phyloP scores from a whole-genome alignment of 768 basidiomycete genomes.

The Heimioporus sp. region DNA sequence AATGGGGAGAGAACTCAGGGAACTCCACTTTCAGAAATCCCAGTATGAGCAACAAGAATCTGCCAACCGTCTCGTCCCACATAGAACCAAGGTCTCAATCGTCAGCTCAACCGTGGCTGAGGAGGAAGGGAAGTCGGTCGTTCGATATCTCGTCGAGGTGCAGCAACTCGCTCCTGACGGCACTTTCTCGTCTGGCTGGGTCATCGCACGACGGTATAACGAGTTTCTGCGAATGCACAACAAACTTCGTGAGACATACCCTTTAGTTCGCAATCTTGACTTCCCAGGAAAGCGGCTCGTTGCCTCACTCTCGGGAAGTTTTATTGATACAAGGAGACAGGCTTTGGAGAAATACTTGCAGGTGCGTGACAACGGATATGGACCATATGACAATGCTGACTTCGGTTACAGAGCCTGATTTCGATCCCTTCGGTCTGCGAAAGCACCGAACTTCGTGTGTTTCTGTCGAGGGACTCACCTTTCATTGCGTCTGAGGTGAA shows the following conservation, averaged over 20 bases:
- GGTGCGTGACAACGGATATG: constrained; percentile 39
- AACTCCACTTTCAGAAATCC: constrained; percentile 83
- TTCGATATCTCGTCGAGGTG: constrained; percentile 89
- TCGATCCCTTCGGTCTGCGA: constrained; percentile 74
- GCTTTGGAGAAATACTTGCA: constrained; percentile 91
- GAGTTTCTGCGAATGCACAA: constrained; percentile 92
- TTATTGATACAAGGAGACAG: constrained; percentile 76
- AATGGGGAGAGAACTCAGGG: constrained; percentile 78
- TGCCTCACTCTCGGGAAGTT: constrained; percentile 79
- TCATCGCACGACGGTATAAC: constrained; percentile 90
- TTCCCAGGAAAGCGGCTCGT: constrained; percentile 95
- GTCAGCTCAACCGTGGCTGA: constrained; percentile 80
- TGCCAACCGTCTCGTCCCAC: constrained; percentile 83
- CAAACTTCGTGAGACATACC: constrained; percentile 75
- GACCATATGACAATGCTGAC: not conserved
- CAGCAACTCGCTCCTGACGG: constrained; percentile 84
- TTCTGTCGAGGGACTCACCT: constrained; percentile 86
- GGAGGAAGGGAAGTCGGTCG: constrained; percentile 86
- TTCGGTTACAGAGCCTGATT: constrained; percentile 57
- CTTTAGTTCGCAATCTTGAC: constrained; percentile 66
- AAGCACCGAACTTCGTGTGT: constrained; percentile 76
- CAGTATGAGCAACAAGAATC: constrained; percentile 94
- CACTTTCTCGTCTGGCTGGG: constrained; percentile 83
- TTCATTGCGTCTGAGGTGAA: constrained; percentile 60
- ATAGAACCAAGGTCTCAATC: constrained; percentile 81